Percentiles rank a stretch among this genome's conserved stretches.
These are phyloP conservation scores for Ephemerocybe angulata DNA, from an alignment of 768 basidiomycete genomes.

Conservation along the genomic window DNA sequence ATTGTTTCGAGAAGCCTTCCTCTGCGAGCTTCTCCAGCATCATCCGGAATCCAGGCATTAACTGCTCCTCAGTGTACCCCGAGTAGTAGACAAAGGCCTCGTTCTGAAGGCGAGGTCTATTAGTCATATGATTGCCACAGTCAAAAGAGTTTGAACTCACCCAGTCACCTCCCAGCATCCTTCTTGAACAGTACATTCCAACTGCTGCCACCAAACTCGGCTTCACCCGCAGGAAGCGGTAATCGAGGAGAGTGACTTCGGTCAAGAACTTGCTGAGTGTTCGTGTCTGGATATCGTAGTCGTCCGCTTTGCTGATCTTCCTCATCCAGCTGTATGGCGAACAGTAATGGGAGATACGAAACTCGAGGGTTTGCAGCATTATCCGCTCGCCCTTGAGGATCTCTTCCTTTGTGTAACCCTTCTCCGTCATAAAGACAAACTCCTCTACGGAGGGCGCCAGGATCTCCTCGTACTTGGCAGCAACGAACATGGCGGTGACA, in stretches of 20 bases:
- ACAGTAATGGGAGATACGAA: constrained; percentile 95
- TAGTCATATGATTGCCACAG: constrained; percentile 34
- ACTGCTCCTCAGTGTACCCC: constrained; percentile 83
- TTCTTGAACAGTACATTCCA: constrained; percentile 93
- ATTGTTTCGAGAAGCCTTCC: constrained; percentile 73
- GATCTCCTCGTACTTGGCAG: constrained; percentile 99
- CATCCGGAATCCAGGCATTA: constrained; percentile 74
- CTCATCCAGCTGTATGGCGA: constrained; percentile 99
- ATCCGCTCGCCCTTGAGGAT: constrained; percentile 98
- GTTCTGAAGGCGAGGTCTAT: constrained; percentile 51
- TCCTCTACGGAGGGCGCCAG: constrained; percentile 96
- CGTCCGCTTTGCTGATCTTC: constrained; percentile 96
- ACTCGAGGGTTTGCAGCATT: constrained; percentile 91
- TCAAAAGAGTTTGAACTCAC: constrained; percentile 52
- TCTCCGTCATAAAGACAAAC: constrained; percentile 97
- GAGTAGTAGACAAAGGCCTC: constrained; percentile 92
- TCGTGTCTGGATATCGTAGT: constrained; percentile 96
- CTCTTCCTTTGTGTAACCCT: constrained; percentile 90
- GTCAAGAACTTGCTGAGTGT: constrained; percentile 97
- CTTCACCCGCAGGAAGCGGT: constrained; percentile 90
- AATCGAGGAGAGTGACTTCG: constrained; percentile 90
- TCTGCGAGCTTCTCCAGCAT: constrained; percentile 82
- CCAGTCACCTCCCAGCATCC: constrained; percentile 95
- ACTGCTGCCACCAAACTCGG: constrained; percentile 93
- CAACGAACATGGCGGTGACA: constrained; percentile 98